Percentiles rank a stretch among this genome's conserved stretches.
Evolutionary conservation across 2,329 filamentous ascomycete species (phyloP).

Genomic region (Verticillium tricorpus): DNA sequence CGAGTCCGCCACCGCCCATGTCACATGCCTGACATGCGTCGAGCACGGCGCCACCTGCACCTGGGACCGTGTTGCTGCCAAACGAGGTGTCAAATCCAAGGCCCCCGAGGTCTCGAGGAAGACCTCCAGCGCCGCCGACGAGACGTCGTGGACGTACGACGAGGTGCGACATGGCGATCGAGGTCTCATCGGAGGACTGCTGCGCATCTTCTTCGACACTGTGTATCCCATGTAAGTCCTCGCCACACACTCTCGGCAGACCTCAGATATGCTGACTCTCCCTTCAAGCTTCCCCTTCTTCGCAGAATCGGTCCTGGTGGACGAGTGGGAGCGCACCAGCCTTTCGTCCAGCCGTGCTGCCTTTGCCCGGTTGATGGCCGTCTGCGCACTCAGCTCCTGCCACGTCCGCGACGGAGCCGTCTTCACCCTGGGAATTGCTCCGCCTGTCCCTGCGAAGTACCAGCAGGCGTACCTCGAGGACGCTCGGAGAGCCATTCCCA

Average conservation of each 20-base stretch:
- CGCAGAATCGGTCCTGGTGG: slow-evolving; percentile 35
- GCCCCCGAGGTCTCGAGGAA: background rate
- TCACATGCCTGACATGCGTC: slow-evolving; percentile 12
- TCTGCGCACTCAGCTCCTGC: slow-evolving; percentile 43
- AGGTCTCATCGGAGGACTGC: slow-evolving; percentile 6
- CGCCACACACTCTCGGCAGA: background rate
- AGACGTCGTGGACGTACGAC: slow-evolving; percentile 10
- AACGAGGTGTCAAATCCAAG: slow-evolving; percentile 14
- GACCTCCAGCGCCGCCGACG: slow-evolving; percentile 1
- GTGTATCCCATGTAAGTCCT: slow-evolving; percentile 12
- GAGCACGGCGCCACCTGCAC: slow-evolving; percentile 13
- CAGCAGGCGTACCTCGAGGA: slow-evolving; percentile 13
- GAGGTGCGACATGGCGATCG: slow-evolving; percentile 10
- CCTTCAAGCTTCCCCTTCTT: slow-evolving; percentile 39
- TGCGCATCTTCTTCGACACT: slow-evolving; percentile 13
- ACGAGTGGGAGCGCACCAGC: slow-evolving; percentile 36
- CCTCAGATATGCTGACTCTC: background rate
- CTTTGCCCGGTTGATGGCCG: slow-evolving; percentile 47
- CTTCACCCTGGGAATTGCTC: slow-evolving; percentile 32
- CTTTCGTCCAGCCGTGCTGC: slow-evolving; percentile 22
- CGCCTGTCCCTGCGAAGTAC: slow-evolving; percentile 1
- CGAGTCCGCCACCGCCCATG: background rate
- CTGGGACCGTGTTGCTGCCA: slow-evolving; percentile 11
- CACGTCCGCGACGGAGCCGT: slow-evolving; percentile 45
- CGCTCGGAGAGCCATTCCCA: slow-evolving; percentile 8